Conservation (phyloP, 495 filamentous ascomycete species). For the Penicillium goetzii region DNA sequence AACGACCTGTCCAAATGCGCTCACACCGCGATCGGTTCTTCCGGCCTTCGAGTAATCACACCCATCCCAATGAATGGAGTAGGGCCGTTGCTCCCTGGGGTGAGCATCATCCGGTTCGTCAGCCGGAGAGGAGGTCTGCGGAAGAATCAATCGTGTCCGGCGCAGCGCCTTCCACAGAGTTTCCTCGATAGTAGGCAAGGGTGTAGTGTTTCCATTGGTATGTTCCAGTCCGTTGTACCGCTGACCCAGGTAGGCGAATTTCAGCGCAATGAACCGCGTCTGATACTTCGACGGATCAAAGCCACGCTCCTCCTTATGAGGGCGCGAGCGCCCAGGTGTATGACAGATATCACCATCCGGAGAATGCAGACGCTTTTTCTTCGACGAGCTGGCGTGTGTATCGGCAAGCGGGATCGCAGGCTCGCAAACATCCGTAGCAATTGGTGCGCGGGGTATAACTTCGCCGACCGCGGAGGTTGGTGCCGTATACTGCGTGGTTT, state of each 20-base stretch:
- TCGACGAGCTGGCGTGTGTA: neutral
- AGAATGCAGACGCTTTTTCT: slow-evolving; percentile 31
- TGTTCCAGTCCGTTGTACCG: slow-evolving; percentile 91
- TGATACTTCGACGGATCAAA: slow-evolving; percentile 81
- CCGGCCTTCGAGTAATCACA: slow-evolving; percentile 94
- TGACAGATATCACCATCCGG: slow-evolving; percentile 37
- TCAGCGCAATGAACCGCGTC: slow-evolving; percentile 85
- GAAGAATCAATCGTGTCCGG: slow-evolving; percentile 78
- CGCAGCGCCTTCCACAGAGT: slow-evolving; percentile 86
- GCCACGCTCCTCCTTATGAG: slow-evolving; percentile 47
- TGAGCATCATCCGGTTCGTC: slow-evolving; percentile 35
- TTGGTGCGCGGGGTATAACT: slow-evolving; percentile 17
- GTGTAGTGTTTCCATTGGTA: slow-evolving; percentile 65
- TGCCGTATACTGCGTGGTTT: slow-evolving; percentile 45
- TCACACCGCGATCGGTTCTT: slow-evolving; percentile 88
- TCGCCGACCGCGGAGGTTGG: slow-evolving; percentile 9
- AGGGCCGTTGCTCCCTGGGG: slow-evolving; percentile 37
- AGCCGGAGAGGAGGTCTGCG: slow-evolving; percentile 49
- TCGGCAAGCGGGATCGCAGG: slow-evolving; percentile 28
- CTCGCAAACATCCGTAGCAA: slow-evolving; percentile 27
- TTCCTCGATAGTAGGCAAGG: slow-evolving; percentile 84
- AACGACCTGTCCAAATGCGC: slow-evolving; percentile 96
- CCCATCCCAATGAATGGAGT: slow-evolving; percentile 70
- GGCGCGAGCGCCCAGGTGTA: slow-evolving; percentile 23
- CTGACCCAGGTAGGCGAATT: slow-evolving; percentile 91